Base-by-base conservation (phyloP, 257 asterid species). In the Ligustrum vulgare region DNA sequence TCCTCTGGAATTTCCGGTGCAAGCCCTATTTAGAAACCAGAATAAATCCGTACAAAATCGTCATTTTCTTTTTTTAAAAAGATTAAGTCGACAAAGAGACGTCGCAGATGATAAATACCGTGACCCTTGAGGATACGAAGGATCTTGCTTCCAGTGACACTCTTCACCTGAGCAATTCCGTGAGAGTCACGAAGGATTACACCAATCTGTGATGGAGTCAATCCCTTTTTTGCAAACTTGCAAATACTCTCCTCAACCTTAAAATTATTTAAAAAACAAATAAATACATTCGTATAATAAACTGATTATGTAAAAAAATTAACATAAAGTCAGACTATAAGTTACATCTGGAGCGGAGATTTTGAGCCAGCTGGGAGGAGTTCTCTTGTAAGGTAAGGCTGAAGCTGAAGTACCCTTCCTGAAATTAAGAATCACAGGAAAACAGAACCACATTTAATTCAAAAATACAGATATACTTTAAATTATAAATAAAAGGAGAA, bases 1-100 rank as follows among this genome's bases (percentile, higher is more conserved):
- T 92, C 96, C 86, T 90, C 97, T 0, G 97, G 97, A 78, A 92
- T 89, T 87, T 92, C 96, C 15, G 97, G 97, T 13, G 92, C 97
- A 83, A 92, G 96, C 22, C 70, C 37, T 41, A 11, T 10, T 1
- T 58, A 51, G 23, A 71, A 10, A 2, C 33, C 63, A 31, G 9
- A 28, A 15, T 5, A 43, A 49, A 31, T 8, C 70, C 68, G 49
- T 25, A 33, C 41, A 51, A 6, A 3, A 70, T 18, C 32, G 51
- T 18, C 39, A 78, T 51, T 25, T 54, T 64, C 12, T 34, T 35
- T 25, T 25, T 8, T 6, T 2, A 13, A 65, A 62, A 51, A 22
- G 15, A 12, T 1, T 33, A 62, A 34, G 2, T 37, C 0, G 15
- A 54, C 41, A 41, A 22, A 36, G n/a, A 58, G 20, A 28, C 1